A percentile compares a stretch with the other conserved stretches of the same genome.
Conservation (phyloP, 108 stramenopile species). For the Nitzschia sp. region DNA sequence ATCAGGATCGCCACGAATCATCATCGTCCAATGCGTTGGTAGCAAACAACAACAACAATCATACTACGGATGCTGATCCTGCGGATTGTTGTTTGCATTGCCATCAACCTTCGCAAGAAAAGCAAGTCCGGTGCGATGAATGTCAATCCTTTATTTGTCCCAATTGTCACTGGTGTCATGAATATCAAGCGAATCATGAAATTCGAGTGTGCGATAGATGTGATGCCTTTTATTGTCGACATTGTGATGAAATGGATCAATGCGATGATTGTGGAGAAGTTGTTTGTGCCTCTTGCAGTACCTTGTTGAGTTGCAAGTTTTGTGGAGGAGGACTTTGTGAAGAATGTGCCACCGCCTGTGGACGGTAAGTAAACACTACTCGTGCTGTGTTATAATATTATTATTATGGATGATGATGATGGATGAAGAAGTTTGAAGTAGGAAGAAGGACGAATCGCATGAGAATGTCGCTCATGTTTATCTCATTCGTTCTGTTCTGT, state of each 20-base stretch:
- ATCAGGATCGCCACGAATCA: not conserved
- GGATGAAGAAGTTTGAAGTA: too few species aligned
- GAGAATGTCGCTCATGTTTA: too few species aligned
- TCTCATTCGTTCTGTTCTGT: too few species aligned
- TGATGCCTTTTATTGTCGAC: constrained; percentile 87
- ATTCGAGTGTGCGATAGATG: constrained; percentile 93
- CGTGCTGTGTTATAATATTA: not conserved
- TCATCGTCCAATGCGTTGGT: too few species aligned
- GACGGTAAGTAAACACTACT: constrained; percentile 55
- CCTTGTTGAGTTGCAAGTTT: constrained; percentile 89
- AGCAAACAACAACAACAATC: too few species aligned
- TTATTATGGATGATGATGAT: too few species aligned
- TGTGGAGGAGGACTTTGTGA: constrained; percentile 91
- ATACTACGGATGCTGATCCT: not conserved
- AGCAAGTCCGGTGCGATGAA: constrained; percentile 89
- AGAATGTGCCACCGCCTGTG: constrained; percentile 93
- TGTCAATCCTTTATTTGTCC: constrained; percentile 84
- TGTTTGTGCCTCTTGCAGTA: constrained; percentile 84
- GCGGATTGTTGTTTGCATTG: constrained; percentile 44
- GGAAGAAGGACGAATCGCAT: too few species aligned
- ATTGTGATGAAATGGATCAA: constrained; percentile 93
- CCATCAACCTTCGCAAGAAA: constrained; percentile 21
- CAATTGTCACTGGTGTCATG: constrained; percentile 91
- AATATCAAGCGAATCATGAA: constrained; percentile 92
- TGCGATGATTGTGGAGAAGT: constrained; percentile 94